Conservation (phyloP, 1,139 yeast genomes). For the Lodderomyces metapsilosis region DNA sequence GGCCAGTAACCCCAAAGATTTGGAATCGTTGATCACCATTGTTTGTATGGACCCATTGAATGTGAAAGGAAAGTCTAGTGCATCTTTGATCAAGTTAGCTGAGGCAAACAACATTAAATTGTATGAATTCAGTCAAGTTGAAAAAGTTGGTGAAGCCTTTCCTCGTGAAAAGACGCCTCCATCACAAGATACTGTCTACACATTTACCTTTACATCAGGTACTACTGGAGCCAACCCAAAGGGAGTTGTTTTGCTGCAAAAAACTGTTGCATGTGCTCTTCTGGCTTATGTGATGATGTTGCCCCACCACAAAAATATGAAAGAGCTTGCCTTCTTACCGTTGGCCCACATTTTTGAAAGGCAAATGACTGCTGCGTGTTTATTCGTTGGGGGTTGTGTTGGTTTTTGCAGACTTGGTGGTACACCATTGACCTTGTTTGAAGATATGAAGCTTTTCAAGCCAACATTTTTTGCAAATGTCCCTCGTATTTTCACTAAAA, state of each 20-base stretch:
- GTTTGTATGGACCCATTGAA: slow-evolving; percentile 38
- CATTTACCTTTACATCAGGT: slow-evolving; percentile 44
- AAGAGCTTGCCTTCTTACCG: slow-evolving; percentile 28
- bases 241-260: slow-evolving; percentile 37
- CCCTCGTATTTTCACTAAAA: slow-evolving; percentile 63
- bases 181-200: slow-evolving; percentile 27
- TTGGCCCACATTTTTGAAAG: slow-evolving; percentile 44
- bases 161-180: slow-evolving; percentile 27
- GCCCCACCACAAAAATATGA: slow-evolving; percentile 14
- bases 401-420: slow-evolving; percentile 48
- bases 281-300: slow-evolving; percentile 10
- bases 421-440: slow-evolving; percentile 47
- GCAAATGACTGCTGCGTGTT: slow-evolving; percentile 28
- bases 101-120: slow-evolving; percentile 24
- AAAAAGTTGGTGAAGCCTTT: slow-evolving; percentile 25
- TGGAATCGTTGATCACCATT: slow-evolving; percentile 28
- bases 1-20: slow-evolving; percentile 20
- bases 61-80: slow-evolving; percentile 14
- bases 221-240: slow-evolving; percentile 44
- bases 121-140: slow-evolving; percentile 33
- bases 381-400: slow-evolving; percentile 35
- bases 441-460: slow-evolving; percentile 54
- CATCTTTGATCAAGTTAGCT: slow-evolving; percentile 21
- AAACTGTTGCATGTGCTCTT: slow-evolving; percentile 26
- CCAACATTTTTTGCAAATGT: slow-evolving; percentile 58